Conservation (phyloP, 768 basidiomycete species). For the Russula earlei region DNA sequence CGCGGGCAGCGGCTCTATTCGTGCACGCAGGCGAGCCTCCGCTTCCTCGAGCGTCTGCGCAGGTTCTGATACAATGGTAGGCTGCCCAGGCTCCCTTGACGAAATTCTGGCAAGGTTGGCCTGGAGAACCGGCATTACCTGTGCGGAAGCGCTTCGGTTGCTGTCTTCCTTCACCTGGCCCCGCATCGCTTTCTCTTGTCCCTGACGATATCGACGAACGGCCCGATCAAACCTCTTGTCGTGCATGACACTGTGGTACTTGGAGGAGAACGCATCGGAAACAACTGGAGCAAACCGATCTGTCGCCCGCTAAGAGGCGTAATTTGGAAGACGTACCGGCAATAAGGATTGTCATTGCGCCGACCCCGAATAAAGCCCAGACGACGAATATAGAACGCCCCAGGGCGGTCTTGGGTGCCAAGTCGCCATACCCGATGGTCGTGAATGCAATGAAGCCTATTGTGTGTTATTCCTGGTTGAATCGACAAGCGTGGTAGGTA, state of each 20-base stretch:
- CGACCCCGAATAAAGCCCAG: slow-evolving; percentile 72
- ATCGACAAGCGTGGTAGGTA: background rate
- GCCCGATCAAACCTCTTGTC: slow-evolving; percentile 18
- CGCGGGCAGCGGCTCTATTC: slow-evolving; percentile 32
- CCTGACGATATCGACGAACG: slow-evolving; percentile 13
- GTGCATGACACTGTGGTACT: slow-evolving; percentile 32
- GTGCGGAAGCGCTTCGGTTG: background rate
- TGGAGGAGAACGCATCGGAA: slow-evolving; percentile 53
- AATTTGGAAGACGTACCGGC: slow-evolving; percentile 39
- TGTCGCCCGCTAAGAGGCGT: background rate
- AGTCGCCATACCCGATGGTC: slow-evolving; percentile 71
- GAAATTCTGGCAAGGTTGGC: slow-evolving; percentile 6
- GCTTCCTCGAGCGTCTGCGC: slow-evolving; percentile 5
- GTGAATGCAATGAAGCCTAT: slow-evolving; percentile 65
- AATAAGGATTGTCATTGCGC: slow-evolving; percentile 64
- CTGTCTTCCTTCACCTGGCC: too few species aligned
- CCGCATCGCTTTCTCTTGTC: background rate
- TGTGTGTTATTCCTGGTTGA: background rate
- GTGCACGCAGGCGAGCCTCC: slow-evolving; percentile 21
- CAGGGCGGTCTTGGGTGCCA: slow-evolving; percentile 49
- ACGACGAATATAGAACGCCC: slow-evolving; percentile 70
- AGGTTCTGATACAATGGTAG: background rate
- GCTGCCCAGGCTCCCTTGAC: background rate
- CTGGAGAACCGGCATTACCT: background rate
- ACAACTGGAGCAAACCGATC: slow-evolving; percentile 35